phyloP scores from a whole-genome alignment of 73 alveolate genomes.

The Urostyla sp. region DNA sequence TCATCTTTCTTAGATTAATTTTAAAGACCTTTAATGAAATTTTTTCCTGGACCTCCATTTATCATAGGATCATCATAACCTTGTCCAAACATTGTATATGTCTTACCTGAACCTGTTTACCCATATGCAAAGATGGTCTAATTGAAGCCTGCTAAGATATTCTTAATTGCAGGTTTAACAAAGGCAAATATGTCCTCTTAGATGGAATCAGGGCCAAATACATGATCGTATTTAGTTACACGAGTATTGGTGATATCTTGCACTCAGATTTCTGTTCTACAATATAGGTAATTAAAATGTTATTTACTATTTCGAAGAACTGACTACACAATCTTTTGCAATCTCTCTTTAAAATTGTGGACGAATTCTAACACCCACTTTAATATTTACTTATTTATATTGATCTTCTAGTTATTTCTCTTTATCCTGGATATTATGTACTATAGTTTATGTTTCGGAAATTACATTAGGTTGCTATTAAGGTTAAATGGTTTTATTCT shows the following conservation, averaged over 20 bases:
- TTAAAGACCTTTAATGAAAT: background rate
- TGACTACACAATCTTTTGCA: no score
- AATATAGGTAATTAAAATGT: no score
- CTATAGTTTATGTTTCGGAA: no score
- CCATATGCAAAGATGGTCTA: conserved; percentile 77
- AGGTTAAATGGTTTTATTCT: no score
- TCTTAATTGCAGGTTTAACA: conserved; percentile 15
- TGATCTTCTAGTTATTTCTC: no score
- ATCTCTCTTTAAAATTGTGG: no score
- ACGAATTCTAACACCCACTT: no score
- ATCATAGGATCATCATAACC: conserved; percentile 16
- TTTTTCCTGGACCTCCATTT: background rate
- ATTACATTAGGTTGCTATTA: no score
- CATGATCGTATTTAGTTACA: conserved; percentile 60
- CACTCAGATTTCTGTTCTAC: conserved; percentile 27
- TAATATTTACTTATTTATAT: no score
- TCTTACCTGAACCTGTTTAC: conserved; percentile 76
- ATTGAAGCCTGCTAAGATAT: conserved; percentile 34
- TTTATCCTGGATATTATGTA: no score
- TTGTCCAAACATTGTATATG: conserved; percentile 73
- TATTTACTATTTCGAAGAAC: no score
- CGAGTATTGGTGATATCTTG: conserved; percentile 34
- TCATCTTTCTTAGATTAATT: background rate
- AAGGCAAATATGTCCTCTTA: conserved; percentile 49
- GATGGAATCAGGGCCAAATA: conserved; percentile 29